Base-by-base conservation (phyloP, 805 yeast genomes). In the Suhomyces sp. region DNA sequence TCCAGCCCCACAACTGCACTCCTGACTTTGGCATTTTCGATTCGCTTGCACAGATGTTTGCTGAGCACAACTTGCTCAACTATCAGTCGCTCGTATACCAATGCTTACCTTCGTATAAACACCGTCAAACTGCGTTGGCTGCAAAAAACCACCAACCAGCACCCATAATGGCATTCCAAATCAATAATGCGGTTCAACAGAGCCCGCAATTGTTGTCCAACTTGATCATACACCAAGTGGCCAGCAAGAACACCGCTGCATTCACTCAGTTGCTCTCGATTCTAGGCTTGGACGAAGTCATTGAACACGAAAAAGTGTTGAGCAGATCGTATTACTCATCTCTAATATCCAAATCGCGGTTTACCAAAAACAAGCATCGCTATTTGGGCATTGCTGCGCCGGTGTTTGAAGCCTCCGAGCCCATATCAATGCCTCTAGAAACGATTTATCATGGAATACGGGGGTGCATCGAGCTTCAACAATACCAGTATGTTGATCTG, bases 401-500 rank as follows among this genome's bases (percentile, higher is more conserved):
- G 2, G 56, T 50, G 7, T 57, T 54, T 35, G 52, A 49, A 7
- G 31, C 47, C 19, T 48, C 52, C 12, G 48, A 47, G 13, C 60
- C 65, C 0, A 35, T 66, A 13, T 48, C 58, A 3, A 55, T 68
- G 3, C 51, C 59, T 13, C 46, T 57, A 9, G 55, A 58, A 4
- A 55, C 66, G 1, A 54, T 74, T 4, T 64, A 66, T 40, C 37
- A 49, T 5, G 65, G 72, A 0, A 68, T 75, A 22, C 55, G 58
- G 5, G 65, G 62, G 1, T 71, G 76, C 47, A 59, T 67, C 13
- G 56, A 62, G 12, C 53, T 69, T 15, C 49, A 62, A 7, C 58
- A 61, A 46, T 65, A 53, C 51, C 65, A 63, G 24, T 62, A 65
- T 46, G 59, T 74, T 33, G 77, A 73, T 53, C 52, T 59, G n/a